A percentile compares a stretch with the other conserved stretches of the same genome.
phyloP scores from a whole-genome alignment of 345 rosid species.

The Iberis pinnata region DNA sequence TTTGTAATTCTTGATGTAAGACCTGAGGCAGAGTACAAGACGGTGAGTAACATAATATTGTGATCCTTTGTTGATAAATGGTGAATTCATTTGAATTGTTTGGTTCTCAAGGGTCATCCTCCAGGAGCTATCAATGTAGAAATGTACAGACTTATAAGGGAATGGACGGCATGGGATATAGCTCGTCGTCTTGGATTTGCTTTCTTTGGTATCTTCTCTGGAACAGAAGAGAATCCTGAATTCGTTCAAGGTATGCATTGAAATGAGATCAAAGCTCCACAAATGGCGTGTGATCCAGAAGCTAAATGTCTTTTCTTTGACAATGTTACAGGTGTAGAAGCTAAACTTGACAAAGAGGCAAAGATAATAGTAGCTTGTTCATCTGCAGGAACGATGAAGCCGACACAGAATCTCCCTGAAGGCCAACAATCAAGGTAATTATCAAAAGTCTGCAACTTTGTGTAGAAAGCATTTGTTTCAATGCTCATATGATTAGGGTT shows the following conservation, averaged over 20 bases:
- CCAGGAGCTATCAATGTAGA: slow-evolving; percentile 87
- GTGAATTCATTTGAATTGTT: neutral
- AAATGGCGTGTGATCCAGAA: neutral
- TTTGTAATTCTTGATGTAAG: slow-evolving; percentile 96
- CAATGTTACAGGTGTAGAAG: slow-evolving; percentile 57
- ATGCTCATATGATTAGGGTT: slow-evolving; percentile 11
- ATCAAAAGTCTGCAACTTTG: neutral
- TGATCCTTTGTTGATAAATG: neutral
- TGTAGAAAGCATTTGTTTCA: slow-evolving; percentile 3
- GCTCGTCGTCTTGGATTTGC: slow-evolving; percentile 96
- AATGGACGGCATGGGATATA: slow-evolving; percentile 99
- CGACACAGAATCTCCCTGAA: slow-evolving; percentile 82
- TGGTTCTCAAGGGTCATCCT: slow-evolving; percentile 53
- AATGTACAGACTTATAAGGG: slow-evolving; percentile 87
- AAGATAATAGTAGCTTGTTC: slow-evolving; percentile 96
- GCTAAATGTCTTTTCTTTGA: slow-evolving; percentile 1
- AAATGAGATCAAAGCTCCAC: slow-evolving; percentile 1
- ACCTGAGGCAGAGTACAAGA: slow-evolving; percentile 88
- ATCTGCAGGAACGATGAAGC: slow-evolving; percentile 81
- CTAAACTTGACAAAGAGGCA: slow-evolving; percentile 63
- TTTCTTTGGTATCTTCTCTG: slow-evolving; percentile 89
- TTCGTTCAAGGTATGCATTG: slow-evolving; percentile 52
- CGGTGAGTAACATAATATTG: slow-evolving; percentile 39
- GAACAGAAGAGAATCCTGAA: slow-evolving; percentile 96
- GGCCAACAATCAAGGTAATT: slow-evolving; percentile 86